Evolutionary conservation across 2,329 filamentous ascomycete genomes (phyloP).

Genomic region (Tolypocladium tundrense): DNA sequence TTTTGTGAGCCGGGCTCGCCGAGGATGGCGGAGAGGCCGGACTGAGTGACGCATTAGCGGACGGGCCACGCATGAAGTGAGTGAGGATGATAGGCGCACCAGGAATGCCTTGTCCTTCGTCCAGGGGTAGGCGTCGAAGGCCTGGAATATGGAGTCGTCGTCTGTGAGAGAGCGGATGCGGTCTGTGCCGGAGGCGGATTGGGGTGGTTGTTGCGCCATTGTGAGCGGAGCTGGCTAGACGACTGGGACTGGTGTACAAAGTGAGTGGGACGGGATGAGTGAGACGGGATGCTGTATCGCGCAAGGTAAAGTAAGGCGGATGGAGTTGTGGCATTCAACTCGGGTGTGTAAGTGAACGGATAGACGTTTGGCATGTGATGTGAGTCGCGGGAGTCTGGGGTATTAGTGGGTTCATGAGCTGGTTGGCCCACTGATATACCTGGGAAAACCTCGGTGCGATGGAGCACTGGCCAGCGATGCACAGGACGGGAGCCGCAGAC

Average conservation of each 20-base stretch:
- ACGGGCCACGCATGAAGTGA: not conserved
- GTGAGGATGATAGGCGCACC: slow-evolving; percentile 23
- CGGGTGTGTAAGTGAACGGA: not conserved
- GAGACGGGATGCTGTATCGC: not conserved
- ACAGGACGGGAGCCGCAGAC: not conserved
- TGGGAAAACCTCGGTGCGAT: not conserved
- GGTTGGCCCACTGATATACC: too few relatives aligned
- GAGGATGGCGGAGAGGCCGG: slow-evolving; percentile 54
- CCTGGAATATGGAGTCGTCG: slow-evolving; percentile 39
- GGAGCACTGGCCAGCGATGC: not conserved
- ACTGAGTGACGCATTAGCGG: slow-evolving; percentile 20
- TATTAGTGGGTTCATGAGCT: not conserved
- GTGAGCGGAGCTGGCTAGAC: not conserved
- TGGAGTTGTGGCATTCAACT: not conserved
- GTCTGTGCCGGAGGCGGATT: slow-evolving; percentile 13
- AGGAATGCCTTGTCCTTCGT: slow-evolving; percentile 58
- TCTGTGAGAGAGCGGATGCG: slow-evolving; percentile 28
- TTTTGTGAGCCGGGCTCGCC: slow-evolving; percentile 35
- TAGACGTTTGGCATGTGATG: not conserved
- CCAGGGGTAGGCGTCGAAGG: slow-evolving; percentile 60
- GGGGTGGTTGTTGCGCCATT: not conserved
- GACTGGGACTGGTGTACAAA: not conserved
- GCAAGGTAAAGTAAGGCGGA: not conserved
- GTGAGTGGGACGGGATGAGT: not conserved
- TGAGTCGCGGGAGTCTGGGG: not conserved